A percentile compares a stretch with the other conserved stretches of the same genome.
Conservation (phyloP, 495 filamentous ascomycete genomes). For the Penicillium roqueforti region DNA sequence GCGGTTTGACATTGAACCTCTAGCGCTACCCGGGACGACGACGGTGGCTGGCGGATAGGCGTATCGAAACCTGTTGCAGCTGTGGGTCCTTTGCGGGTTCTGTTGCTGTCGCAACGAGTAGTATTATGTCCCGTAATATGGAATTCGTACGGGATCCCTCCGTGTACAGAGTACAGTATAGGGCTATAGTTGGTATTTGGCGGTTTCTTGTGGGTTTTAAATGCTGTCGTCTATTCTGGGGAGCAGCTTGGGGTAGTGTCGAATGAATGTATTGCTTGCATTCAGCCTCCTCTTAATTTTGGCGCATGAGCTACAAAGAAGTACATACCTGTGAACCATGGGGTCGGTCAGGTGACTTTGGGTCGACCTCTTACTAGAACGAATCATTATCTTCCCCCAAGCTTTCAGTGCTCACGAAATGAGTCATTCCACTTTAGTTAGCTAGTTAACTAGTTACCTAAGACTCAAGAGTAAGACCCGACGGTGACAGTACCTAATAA, state of each 20-base stretch:
- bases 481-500: too few relatives aligned
- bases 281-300: background rate
- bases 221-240: background rate
- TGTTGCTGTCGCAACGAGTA: constrained; percentile 4
- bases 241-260: background rate
- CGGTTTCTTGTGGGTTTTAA: background rate
- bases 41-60: background rate
- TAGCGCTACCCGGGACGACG: background rate
- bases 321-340: too few relatives aligned
- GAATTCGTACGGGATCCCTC: background rate
- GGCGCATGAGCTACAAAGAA: background rate
- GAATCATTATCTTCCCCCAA: too few relatives aligned
- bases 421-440: too few relatives aligned
- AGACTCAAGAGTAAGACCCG: too few relatives aligned
- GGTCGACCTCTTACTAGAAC: too few relatives aligned
- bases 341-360: too few relatives aligned
- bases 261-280: background rate
- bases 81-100: background rate
- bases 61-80: background rate
- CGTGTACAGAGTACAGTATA: too few relatives aligned
- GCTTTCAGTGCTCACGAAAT: too few relatives aligned
- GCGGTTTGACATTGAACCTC: background rate
- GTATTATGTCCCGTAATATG: constrained; percentile 3
- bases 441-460: too few relatives aligned
- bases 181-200: background rate